phyloP scores from a whole-genome alignment of 805 yeast genomes.

The Wickerhamiella occidentalis region DNA sequence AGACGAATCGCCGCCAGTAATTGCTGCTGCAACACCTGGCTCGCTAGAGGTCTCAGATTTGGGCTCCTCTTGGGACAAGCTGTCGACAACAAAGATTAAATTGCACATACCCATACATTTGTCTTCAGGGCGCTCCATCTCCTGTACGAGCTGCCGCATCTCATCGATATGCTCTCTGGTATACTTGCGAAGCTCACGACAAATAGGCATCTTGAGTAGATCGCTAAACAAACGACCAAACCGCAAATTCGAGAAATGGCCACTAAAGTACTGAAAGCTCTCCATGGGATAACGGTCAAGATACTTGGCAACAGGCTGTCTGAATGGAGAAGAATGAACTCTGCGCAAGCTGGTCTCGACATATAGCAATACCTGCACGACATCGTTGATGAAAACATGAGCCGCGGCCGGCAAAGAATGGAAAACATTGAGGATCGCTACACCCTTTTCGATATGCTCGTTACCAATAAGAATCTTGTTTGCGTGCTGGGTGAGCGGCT shows the following conservation, averaged over 20 bases:
- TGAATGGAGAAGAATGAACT: slow-evolving; percentile 76
- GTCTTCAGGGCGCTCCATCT: slow-evolving; percentile 40
- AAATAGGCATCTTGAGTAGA: slow-evolving; percentile 42
- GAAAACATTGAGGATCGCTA: slow-evolving; percentile 81
- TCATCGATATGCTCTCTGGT: slow-evolving; percentile 42
- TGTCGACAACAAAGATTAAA: slow-evolving; percentile 39
- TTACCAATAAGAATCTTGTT: slow-evolving; percentile 71
- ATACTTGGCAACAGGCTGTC: slow-evolving; percentile 80
- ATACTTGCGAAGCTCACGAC: slow-evolving; percentile 37
- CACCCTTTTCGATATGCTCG: slow-evolving; percentile 72
- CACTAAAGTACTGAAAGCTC: slow-evolving; percentile 55
- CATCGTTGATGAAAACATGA: slow-evolving; percentile 77
- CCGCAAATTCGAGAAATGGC: slow-evolving; percentile 50
- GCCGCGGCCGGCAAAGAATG: slow-evolving; percentile 89
- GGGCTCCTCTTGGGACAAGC: slow-evolving; percentile 39
- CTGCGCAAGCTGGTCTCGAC: slow-evolving; percentile 77
- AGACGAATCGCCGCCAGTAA: not conserved
- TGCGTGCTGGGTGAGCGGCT: slow-evolving; percentile 66
- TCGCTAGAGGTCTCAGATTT: slow-evolving; percentile 39
- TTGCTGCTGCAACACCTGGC: not conserved
- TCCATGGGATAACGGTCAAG: slow-evolving; percentile 71
- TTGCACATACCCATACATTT: slow-evolving; percentile 61
- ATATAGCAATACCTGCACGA: slow-evolving; percentile 60
- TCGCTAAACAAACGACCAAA: slow-evolving; percentile 57
- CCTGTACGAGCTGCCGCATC: slow-evolving; percentile 37